These are phyloP conservation scores for Blastocystis sp. DNA, from an alignment of 352 stramenopile species.

Conservation along the genomic window DNA sequence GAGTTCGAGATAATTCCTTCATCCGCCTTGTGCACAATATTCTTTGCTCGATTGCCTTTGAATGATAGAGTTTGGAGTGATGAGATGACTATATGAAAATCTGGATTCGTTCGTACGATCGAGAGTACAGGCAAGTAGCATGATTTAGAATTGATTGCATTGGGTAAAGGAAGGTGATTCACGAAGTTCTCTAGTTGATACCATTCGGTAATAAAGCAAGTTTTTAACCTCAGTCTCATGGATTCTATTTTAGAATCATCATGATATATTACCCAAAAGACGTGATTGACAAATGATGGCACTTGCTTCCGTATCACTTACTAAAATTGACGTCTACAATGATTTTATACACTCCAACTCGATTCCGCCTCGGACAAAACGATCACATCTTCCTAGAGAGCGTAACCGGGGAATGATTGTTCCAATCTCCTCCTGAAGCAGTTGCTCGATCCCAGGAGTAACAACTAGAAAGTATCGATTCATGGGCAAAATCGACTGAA, in stretches of 20 bases:
- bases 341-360: background rate
- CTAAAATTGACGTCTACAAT: background rate
- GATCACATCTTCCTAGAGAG: background rate
- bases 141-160: background rate
- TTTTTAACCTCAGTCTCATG: background rate
- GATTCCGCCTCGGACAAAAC: background rate
- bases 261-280: background rate
- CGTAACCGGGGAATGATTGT: background rate
- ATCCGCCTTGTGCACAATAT: background rate
- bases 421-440: background rate
- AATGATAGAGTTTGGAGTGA: constrained; percentile 8
- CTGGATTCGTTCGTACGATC: background rate
- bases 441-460: background rate
- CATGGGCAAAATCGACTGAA: background rate
- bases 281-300: background rate
- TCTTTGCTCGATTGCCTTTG: constrained; percentile 12
- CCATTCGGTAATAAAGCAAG: background rate
- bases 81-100: background rate
- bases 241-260: background rate
- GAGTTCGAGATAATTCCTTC: background rate
- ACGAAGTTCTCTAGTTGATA: constrained; percentile 40
- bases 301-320: background rate
- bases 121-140: background rate
- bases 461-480: constrained; percentile 36
- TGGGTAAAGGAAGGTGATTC: constrained; percentile 8